A percentile compares a stretch with the other conserved stretches of the same genome.
These are phyloP conservation scores for Fusarium acutatum DNA, from an alignment of 2,329 filamentous ascomycete genomes.

Conservation along the genomic window DNA sequence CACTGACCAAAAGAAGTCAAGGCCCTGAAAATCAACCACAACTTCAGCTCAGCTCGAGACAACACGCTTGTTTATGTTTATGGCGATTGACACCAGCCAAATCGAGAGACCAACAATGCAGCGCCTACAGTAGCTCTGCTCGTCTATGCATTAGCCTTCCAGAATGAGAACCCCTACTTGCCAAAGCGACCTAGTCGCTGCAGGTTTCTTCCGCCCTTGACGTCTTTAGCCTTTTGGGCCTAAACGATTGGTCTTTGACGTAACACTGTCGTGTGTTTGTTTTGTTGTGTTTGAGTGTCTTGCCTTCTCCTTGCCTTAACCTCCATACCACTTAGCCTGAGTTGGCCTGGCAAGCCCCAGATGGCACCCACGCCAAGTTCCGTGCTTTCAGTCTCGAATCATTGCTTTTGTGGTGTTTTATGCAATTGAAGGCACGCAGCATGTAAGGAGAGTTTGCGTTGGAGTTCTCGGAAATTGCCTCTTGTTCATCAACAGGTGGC, in stretches of 20 bases:
- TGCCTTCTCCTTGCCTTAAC: slow-evolving; percentile 39
- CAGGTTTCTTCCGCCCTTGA: slow-evolving; percentile 39
- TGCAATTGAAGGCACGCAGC: slow-evolving; percentile 19
- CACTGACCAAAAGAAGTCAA: not conserved
- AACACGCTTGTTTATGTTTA: slow-evolving; percentile 6
- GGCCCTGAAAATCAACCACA: slow-evolving; percentile 1
- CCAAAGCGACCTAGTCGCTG: slow-evolving; percentile 16
- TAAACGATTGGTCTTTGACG: slow-evolving; percentile 20
- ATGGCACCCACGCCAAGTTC: slow-evolving; percentile 26
- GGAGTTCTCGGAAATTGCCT: slow-evolving; percentile 16
- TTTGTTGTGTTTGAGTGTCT: slow-evolving; percentile 34
- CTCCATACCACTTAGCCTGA: slow-evolving; percentile 37
- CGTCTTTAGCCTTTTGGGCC: slow-evolving; percentile 10
- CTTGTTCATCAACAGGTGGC: not conserved
- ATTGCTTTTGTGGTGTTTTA: slow-evolving; percentile 28
- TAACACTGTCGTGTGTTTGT: slow-evolving; percentile 17
- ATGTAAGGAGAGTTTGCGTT: slow-evolving; percentile 28
- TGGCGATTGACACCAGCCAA: not conserved
- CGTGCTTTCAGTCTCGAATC: slow-evolving; percentile 15
- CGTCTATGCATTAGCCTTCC: slow-evolving; percentile 14
- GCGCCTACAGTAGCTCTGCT: slow-evolving; percentile 6
- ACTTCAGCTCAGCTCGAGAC: slow-evolving; percentile 4
- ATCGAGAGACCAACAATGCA: slow-evolving; percentile 13
- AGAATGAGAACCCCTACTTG: slow-evolving; percentile 19
- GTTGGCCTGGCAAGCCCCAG: slow-evolving; percentile 31